These are phyloP conservation scores for Hygrocybe coccinea DNA, from an alignment of 768 basidiomycete genomes.

Conservation along the genomic window DNA sequence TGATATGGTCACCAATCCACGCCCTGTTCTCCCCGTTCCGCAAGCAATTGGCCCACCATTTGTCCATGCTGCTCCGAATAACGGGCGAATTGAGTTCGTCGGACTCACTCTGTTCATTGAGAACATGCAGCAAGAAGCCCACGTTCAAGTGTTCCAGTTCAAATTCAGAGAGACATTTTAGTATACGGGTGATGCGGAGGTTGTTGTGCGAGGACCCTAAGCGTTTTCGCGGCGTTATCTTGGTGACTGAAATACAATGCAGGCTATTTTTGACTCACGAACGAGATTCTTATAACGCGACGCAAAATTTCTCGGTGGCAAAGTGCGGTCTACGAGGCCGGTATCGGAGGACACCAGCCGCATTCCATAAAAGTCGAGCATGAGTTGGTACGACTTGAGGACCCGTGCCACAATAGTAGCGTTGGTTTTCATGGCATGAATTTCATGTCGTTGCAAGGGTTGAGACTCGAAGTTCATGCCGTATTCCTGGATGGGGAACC, in stretches of 20 bases:
- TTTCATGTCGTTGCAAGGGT: slow-evolving; percentile 63
- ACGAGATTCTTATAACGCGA: slow-evolving; percentile 59
- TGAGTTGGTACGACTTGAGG: slow-evolving; percentile 58
- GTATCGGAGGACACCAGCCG: slow-evolving; percentile 51
- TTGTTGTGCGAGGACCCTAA: slow-evolving; percentile 69
- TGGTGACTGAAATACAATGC: not conserved
- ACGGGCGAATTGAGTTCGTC: slow-evolving; percentile 44
- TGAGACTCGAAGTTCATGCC: slow-evolving; percentile 69
- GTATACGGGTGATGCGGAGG: slow-evolving; percentile 69
- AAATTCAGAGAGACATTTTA: slow-evolving; percentile 70
- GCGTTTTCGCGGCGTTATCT: not conserved
- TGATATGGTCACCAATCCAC: slow-evolving; percentile 50
- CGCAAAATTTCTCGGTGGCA: slow-evolving; percentile 46
- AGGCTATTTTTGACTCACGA: slow-evolving; percentile 44
- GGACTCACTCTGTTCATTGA: slow-evolving; percentile 63
- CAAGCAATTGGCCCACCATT: slow-evolving; percentile 75
- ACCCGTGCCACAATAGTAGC: slow-evolving; percentile 46
- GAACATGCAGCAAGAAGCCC: slow-evolving; percentile 63
- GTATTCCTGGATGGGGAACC: slow-evolving; percentile 69
- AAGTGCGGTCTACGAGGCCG: slow-evolving; percentile 52
- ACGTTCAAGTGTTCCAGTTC: slow-evolving; percentile 60
- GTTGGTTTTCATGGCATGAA: slow-evolving; percentile 50
- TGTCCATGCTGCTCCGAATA: slow-evolving; percentile 62
- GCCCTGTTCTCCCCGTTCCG: slow-evolving; percentile 54
- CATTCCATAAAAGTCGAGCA: slow-evolving; percentile 83